Evolutionary conservation across 495 filamentous ascomycete species (phyloP).

Genomic region (Parmelia sp.): DNA sequence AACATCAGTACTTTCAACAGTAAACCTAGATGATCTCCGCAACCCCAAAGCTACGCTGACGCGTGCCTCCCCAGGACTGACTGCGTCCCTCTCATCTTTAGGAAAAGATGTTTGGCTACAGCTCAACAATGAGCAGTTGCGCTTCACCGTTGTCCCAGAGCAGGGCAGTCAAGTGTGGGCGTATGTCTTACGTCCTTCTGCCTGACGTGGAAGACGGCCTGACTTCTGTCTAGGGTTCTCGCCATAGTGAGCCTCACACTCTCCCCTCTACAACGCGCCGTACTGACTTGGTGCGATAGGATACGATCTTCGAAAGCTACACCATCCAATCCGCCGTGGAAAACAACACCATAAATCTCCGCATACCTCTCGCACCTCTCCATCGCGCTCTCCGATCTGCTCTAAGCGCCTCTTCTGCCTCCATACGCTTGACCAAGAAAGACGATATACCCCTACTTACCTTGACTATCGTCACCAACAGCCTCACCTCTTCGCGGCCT

Average conservation of each 20-base stretch:
- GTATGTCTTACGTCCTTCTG: constrained; percentile 45
- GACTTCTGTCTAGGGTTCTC: constrained; percentile 18
- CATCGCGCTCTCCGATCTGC: constrained; percentile 84
- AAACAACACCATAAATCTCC: constrained; percentile 87
- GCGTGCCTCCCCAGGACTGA: constrained; percentile 54
- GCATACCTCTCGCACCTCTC: constrained; percentile 75
- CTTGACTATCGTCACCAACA: constrained; percentile 72
- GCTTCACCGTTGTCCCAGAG: constrained; percentile 92
- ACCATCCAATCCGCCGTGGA: constrained; percentile 71
- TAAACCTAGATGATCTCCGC: constrained; percentile 34
- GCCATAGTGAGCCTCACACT: constrained; percentile 21
- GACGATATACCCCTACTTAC: constrained; percentile 76
- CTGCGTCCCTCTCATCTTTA: constrained; percentile 74
- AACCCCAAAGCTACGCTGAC: constrained; percentile 1
- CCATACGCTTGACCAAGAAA: constrained; percentile 86
- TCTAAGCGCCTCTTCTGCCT: constrained; percentile 64
- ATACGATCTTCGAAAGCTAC: constrained; percentile 83
- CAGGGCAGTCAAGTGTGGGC: constrained; percentile 89
- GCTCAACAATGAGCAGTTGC: constrained; percentile 74
- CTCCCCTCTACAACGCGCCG: not conserved
- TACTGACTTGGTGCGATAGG: constrained; percentile 36
- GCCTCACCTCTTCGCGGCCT: constrained; percentile 34
- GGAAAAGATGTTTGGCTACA: constrained; percentile 93
- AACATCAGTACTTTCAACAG: constrained; percentile 83
- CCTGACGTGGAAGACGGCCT: not conserved